Base-by-base conservation (phyloP, 1,284 basidiomycete species). In the Earliella scabrosa region DNA sequence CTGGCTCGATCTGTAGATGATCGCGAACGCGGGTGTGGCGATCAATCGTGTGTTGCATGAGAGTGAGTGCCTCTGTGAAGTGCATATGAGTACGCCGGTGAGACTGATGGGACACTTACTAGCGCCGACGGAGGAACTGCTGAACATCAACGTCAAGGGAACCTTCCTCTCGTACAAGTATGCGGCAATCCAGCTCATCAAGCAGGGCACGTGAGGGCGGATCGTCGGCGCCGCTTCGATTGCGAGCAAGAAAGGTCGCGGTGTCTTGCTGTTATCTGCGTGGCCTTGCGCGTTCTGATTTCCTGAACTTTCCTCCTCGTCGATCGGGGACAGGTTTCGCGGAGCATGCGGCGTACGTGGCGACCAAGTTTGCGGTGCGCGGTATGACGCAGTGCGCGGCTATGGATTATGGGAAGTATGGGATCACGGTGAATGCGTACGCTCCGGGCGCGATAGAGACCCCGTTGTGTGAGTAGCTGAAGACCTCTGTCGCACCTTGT, bases 131-230 rank as follows among this genome's bases (percentile, higher is more conserved):
- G 68, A 68, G 34, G 59, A 67, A 20, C 43, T 73, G 2, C 57
- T 68, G 41, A 50, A 59, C 26, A 60, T 74, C 34, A 75, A 75
- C 60, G 56, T 70, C 26, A 67, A 65, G 32, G 73, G 74, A 14
- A 66, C 70, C 7, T 68, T 74, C 50, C 58, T 71, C 20, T 70
- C 65, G 56, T 75, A 72, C 65, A 73, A 74, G 62, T 67, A 71
- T 27, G 74, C 73, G 0, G 71, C 71, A 8, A 58, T 59, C 38
- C 70, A 71, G 49, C 70, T 75, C 68, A 52, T 71, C 49, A 64
- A 69, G 59, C 74, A 75, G 59, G 73, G 73, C 8, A 61, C 60
- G 10, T 73, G 74, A 0, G 74, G 74, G 1, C 63, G 71, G 27
- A 69, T 75, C 8, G 67, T 75, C 20, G 74, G 71, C 13, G 69